Evolutionary conservation across 78 protist genomes (phyloP).

Genomic region (Planoprotostelium fungivorum): DNA sequence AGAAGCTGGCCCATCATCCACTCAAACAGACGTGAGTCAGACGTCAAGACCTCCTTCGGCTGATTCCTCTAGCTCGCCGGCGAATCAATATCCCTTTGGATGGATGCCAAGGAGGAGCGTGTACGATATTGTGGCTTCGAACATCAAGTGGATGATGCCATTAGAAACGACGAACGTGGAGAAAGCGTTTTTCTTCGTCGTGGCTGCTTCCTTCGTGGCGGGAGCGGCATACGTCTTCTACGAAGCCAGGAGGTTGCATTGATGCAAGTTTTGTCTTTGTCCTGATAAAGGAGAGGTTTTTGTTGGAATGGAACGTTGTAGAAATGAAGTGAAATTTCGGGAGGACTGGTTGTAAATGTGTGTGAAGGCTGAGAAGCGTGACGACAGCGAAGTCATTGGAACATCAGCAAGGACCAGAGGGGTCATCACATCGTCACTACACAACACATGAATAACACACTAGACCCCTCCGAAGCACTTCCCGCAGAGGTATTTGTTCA

Average conservation of each 20-base stretch:
- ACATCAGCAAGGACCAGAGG: too few species aligned
- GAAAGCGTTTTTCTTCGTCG: neutral
- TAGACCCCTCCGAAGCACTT: neutral
- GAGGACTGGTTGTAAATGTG: too few species aligned
- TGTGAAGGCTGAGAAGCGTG: too few species aligned
- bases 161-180: neutral
- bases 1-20: neutral
- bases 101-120: conserved; percentile 24
- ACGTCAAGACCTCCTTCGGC: too few species aligned
- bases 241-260: neutral
- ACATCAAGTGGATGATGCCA: neutral
- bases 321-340: too few species aligned
- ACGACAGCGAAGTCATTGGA: too few species aligned
- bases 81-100: conserved; percentile 25
- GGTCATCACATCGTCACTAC: too few species aligned
- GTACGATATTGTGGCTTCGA: neutral
- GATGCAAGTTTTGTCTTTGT: too few species aligned
- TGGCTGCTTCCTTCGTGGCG: neutral
- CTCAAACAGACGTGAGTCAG: neutral
- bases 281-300: too few species aligned
- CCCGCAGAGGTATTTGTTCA: neutral
- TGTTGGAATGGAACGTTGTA: too few species aligned
- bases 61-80: conserved; percentile 20
- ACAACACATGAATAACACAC: too few species aligned
- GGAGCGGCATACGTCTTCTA: neutral